Evolutionary conservation across 1,284 basidiomycete species (phyloP).

Genomic region (Neolentinus lepideus): DNA sequence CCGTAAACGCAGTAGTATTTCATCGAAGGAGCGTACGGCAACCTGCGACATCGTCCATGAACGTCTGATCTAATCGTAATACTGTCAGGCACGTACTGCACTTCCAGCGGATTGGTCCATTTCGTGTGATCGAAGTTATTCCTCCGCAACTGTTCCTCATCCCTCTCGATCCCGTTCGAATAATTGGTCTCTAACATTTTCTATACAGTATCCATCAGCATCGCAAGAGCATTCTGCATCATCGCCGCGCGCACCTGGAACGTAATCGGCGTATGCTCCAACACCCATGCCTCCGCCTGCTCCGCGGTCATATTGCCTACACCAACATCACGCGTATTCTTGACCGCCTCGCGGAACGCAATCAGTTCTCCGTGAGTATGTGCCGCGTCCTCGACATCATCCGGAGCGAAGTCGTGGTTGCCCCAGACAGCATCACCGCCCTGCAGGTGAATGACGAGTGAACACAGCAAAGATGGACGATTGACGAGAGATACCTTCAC

Average conservation of each 20-base stretch:
- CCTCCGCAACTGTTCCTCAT: slow-evolving; percentile 53
- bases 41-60: slow-evolving; percentile 30
- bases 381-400: slow-evolving; percentile 59
- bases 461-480: not conserved
- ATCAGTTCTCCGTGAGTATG: slow-evolving; percentile 81
- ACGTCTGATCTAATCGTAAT: not conserved
- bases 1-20: slow-evolving; percentile 95
- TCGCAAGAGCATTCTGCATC: not conserved
- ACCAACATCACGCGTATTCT: slow-evolving; percentile 5
- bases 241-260: slow-evolving; percentile 57
- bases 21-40: slow-evolving; percentile 91
- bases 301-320: slow-evolving; percentile 74
- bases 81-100: slow-evolving; percentile 39
- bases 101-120: slow-evolving; percentile 96
- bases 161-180: slow-evolving; percentile 87
- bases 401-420: slow-evolving; percentile 62
- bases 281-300: slow-evolving; percentile 73
- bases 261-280: slow-evolving; percentile 77
- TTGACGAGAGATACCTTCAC: slow-evolving; percentile 54
- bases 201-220: no score
- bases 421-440: slow-evolving; percentile 94
- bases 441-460: slow-evolving; percentile 26
- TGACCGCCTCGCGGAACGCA: slow-evolving; percentile 61
- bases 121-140: slow-evolving; percentile 73
- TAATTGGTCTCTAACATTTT: slow-evolving; percentile 90